phyloP scores from a whole-genome alignment of 78 protist genomes.

The Mantamonas sphyraenae region DNA sequence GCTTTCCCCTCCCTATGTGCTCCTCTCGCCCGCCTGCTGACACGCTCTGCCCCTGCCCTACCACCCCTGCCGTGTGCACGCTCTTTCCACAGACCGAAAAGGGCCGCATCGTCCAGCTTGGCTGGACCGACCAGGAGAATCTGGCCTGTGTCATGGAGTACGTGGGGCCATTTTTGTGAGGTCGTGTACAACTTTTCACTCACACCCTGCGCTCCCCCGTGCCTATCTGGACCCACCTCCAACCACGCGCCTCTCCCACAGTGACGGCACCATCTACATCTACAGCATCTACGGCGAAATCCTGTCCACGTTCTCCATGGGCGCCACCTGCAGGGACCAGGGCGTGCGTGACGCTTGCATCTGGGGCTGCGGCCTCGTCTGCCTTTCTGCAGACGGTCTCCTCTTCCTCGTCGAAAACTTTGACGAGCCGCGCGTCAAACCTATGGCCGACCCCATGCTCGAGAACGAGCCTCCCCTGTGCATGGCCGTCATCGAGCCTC shows the following conservation, averaged over 20 bases:
- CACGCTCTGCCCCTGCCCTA: too few relatives aligned
- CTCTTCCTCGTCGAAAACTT: background rate
- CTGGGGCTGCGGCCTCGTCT: background rate
- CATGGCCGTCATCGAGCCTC: conserved; percentile 6
- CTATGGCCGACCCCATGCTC: background rate
- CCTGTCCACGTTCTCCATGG: conserved; percentile 8
- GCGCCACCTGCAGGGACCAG: background rate
- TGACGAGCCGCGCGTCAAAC: background rate
- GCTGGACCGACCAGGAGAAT: conserved; percentile 11
- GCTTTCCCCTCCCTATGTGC: background rate
- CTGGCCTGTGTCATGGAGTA: conserved; percentile 13
- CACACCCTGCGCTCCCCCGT: too few relatives aligned
- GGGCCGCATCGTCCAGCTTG: conserved; percentile 13
- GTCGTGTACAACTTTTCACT: background rate
- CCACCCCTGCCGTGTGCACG: too few relatives aligned
- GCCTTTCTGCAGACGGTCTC: background rate
- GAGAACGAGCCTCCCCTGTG: background rate
- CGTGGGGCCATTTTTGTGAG: background rate
- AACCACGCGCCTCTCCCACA: too few relatives aligned
- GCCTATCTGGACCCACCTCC: too few relatives aligned
- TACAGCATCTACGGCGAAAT: conserved; percentile 3
- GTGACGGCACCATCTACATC: background rate
- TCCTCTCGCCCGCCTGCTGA: too few relatives aligned
- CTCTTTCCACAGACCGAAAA: background rate
- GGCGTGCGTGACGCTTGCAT: too few relatives aligned